Evolutionary conservation across 441 rosid genomes (phyloP).

Genomic region (Gossypium laxum): DNA sequence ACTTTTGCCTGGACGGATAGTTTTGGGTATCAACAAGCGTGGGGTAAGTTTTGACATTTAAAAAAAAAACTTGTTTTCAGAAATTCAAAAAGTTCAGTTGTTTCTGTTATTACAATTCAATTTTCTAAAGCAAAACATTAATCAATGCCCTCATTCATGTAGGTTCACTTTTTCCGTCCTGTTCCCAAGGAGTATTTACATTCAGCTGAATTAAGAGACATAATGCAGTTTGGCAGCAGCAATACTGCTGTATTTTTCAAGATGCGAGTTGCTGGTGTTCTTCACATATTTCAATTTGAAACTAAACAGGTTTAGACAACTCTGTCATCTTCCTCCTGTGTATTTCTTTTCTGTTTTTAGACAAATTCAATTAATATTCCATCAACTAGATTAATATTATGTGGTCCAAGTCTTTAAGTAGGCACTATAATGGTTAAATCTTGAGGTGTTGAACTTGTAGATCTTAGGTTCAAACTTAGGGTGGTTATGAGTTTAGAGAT

Average conservation of each 20-base stretch:
- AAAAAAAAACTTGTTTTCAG: not conserved
- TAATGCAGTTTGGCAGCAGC: conserved; percentile 99
- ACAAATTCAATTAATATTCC: conserved; percentile 5
- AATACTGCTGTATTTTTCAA: conserved; percentile 94
- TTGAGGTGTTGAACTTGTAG: not conserved
- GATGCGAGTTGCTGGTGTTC: conserved; percentile 99
- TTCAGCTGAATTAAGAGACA: conserved; percentile 92
- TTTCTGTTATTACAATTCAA: not conserved
- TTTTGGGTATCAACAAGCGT: conserved; percentile 90
- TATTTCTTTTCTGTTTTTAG: not conserved
- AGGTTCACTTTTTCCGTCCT: conserved; percentile 96
- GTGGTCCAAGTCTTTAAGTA: not conserved
- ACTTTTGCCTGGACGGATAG: conserved; percentile 81
- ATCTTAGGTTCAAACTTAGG: not conserved
- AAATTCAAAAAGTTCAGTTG: not conserved
- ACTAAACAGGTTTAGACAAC: conserved; percentile 70
- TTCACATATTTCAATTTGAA: conserved; percentile 94
- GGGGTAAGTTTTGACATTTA: conserved; percentile 52
- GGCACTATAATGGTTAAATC: not conserved
- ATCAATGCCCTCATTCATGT: conserved; percentile 16
- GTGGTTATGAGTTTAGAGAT: not conserved
- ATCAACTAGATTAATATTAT: not conserved
- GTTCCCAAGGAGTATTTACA: conserved; percentile 94
- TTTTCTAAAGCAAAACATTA: not conserved
- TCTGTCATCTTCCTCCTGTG: not conserved